These are phyloP conservation scores for Boletus barrowsii DNA, from an alignment of 768 basidiomycete species.

Conservation along the genomic window DNA sequence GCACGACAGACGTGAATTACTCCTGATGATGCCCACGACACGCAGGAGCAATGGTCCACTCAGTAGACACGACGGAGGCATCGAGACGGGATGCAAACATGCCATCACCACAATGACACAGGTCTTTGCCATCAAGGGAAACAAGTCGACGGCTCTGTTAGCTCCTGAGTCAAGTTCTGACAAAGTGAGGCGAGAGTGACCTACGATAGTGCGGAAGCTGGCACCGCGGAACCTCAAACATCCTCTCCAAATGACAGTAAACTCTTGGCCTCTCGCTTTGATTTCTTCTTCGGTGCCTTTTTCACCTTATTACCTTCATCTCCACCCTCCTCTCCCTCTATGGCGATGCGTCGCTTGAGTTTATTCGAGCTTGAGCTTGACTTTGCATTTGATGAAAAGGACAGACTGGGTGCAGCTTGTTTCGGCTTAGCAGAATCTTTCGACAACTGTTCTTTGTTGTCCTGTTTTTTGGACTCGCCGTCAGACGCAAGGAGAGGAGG, in stretches of 20 bases:
- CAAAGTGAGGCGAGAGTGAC: slow-evolving; percentile 2
- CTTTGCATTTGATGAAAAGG: slow-evolving; percentile 37
- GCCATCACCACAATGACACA: background rate
- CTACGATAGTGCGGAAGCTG: background rate
- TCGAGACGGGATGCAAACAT: background rate
- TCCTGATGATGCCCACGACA: background rate
- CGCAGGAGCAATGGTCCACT: background rate
- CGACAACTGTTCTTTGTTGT: slow-evolving; percentile 26
- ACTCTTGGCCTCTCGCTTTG: slow-evolving; percentile 45
- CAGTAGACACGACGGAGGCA: background rate
- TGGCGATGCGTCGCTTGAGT: slow-evolving; percentile 36
- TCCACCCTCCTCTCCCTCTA: slow-evolving; percentile 31
- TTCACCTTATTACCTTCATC: slow-evolving; percentile 20
- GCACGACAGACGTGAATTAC: background rate
- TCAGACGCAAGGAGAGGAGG: slow-evolving; percentile 47
- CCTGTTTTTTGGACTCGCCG: slow-evolving; percentile 21
- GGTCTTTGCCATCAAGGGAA: background rate
- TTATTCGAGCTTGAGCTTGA: slow-evolving; percentile 24
- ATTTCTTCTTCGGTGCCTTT: slow-evolving; percentile 48
- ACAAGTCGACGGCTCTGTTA: background rate
- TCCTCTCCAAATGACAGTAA: slow-evolving; percentile 37
- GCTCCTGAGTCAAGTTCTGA: background rate
- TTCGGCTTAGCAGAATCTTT: slow-evolving; percentile 24
- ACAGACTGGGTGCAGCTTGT: slow-evolving; percentile 26
- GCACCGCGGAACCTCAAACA: slow-evolving; percentile 15